Base-by-base conservation (phyloP, 768 basidiomycete genomes). In the Gyrodon lividus region DNA sequence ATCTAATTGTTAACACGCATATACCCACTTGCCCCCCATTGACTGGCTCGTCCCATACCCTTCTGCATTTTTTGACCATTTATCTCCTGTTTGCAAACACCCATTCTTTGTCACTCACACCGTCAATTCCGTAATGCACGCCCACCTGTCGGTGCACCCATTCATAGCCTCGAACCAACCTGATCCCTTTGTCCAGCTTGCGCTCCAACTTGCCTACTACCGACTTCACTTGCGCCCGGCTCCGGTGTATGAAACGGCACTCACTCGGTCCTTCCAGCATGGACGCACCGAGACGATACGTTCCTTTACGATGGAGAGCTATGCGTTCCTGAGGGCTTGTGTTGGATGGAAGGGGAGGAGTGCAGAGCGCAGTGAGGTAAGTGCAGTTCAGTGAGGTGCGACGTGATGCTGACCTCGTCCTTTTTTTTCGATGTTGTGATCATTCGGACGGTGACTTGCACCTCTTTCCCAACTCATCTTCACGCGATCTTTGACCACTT, bases 281-380 rank as follows among this genome's bases (percentile, higher is more conserved):
- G 95, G 92, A 14, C 81, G 95, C 16, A 97, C 94, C 2, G 95
- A 98, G 64, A 93, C 91, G 0, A 83, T 98, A 46, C 82, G 94
- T 22, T 80, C 85, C 0, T 74, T 89, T 39, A 87, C 84, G 45
- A 71, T 70, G 17, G 89, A 93, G 55, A 87, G 87, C 52, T 78
- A 89, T 28, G 74, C 75, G 7, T 95, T 87, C 74, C 14, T 63
- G 17, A 50, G 28, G 44, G 55, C 53, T 10, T 63, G 54, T 47
- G 51, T 48, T 4, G 47, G 23, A 8, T 64, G 66, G 63, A 51
- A 58, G 31, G 48, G 47, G n/a, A 52, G 31, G 44, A 39, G 35
- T 26, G 7, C 12, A 39, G 41, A 22, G 10, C 51, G 23, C 31
- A 41, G 20, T 22, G 39, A 55, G 5, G 63, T 61, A 48, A 54